phyloP scores from a whole-genome alignment of 2,329 filamentous ascomycete species.

The Diaporthe longicolla region DNA sequence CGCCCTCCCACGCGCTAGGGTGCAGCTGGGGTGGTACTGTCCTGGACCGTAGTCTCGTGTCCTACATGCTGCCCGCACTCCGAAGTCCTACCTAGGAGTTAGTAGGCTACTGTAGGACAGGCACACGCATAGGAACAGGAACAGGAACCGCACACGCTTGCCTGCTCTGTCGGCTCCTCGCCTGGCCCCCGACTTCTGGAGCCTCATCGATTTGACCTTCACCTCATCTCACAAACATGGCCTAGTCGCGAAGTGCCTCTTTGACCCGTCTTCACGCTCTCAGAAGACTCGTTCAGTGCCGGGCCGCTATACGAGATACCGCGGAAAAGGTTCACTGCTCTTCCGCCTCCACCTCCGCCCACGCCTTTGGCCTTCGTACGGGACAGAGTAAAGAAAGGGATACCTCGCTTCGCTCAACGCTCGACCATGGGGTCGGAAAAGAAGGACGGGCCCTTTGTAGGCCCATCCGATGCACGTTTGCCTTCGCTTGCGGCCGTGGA shows the following conservation, averaged over 20 bases:
- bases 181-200: conserved; percentile 23
- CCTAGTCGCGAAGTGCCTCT: conserved; percentile 8
- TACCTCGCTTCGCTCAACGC: background rate
- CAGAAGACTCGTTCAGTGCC: conserved; percentile 7
- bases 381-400: background rate
- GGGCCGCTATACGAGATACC: conserved; percentile 6
- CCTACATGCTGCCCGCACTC: conserved; percentile 17
- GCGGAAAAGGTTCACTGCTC: background rate
- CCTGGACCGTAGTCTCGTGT: conserved; percentile 23
- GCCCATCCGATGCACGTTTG: conserved; percentile 34
- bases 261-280: conserved; percentile 24
- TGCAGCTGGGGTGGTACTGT: conserved; percentile 29
- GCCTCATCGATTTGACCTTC: conserved; percentile 14
- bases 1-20: conserved; percentile 21
- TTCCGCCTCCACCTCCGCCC: background rate
- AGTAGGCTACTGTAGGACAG: conserved; percentile 25
- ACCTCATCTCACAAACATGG: conserved; percentile 22
- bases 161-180: conserved; percentile 26
- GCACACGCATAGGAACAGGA: conserved; percentile 9
- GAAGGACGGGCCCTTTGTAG: conserved; percentile 37
- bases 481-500: conserved; percentile 23
- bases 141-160: conserved; percentile 10
- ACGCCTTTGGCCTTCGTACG: background rate
- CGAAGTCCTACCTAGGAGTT: conserved; percentile 29
- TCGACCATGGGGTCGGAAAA: conserved; percentile 39